These are phyloP conservation scores for Castanospermum australe DNA, from an alignment of 306 rosid genomes.

Conservation along the genomic window DNA sequence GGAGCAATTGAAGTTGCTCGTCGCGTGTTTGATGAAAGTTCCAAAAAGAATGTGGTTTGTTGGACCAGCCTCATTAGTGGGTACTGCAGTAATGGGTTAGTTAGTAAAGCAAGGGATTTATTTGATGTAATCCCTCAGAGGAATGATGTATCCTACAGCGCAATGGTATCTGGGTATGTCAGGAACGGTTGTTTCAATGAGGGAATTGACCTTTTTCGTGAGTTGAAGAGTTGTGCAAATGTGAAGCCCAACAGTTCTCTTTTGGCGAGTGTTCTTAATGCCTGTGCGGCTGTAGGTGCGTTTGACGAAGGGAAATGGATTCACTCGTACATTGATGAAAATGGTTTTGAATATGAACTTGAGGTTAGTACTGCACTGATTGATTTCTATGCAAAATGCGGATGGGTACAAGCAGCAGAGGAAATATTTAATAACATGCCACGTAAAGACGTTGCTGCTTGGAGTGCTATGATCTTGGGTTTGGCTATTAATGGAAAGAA, in stretches of 20 bases:
- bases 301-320: slow-evolving; percentile 46
- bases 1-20: no score
- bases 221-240: background rate
- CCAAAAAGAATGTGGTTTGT: slow-evolving; percentile 32
- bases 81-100: slow-evolving; percentile 33
- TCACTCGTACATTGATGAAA: slow-evolving; percentile 32
- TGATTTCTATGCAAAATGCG: slow-evolving; percentile 42
- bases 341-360: slow-evolving; percentile 32
- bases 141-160: slow-evolving; percentile 34
- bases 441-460: slow-evolving; percentile 37
- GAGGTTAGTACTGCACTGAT: slow-evolving; percentile 36
- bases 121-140: slow-evolving; percentile 26
- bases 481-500: slow-evolving; percentile 43
- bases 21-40: no score
- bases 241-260: slow-evolving; percentile 26
- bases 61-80: slow-evolving; percentile 41
- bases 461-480: slow-evolving; percentile 52
- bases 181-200: slow-evolving; percentile 36
- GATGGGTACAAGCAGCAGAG: slow-evolving; percentile 18
- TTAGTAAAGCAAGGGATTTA: slow-evolving; percentile 22
- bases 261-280: slow-evolving; percentile 37
- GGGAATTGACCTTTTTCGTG: slow-evolving; percentile 29
- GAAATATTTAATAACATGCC: slow-evolving; percentile 22
- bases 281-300: slow-evolving; percentile 37
- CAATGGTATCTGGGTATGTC: slow-evolving; percentile 47